These are phyloP conservation scores for Botrytis byssoidea DNA, from an alignment of 2,329 filamentous ascomycete species.

Conservation along the genomic window DNA sequence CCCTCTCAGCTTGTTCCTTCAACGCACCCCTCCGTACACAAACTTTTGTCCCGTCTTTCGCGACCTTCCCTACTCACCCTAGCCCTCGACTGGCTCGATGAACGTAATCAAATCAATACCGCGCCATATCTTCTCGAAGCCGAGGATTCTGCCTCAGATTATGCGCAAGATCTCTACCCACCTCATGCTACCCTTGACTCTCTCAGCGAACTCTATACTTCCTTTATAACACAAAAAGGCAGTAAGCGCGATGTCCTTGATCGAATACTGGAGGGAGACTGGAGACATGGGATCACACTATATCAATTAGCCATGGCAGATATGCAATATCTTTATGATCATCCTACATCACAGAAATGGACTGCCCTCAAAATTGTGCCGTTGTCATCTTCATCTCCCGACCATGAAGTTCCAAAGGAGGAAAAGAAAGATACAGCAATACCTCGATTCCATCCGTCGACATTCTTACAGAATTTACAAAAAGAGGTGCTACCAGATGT, in stretches of 20 bases:
- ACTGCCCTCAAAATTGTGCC: slow-evolving; percentile 59
- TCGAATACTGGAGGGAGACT: slow-evolving; percentile 66
- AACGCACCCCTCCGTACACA: slow-evolving; percentile 61
- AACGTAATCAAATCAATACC: slow-evolving; percentile 58
- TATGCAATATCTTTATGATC: slow-evolving; percentile 63
- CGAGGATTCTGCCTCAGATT: slow-evolving; percentile 49
- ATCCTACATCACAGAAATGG: slow-evolving; percentile 64
- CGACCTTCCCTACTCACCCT: slow-evolving; percentile 70
- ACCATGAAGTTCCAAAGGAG: slow-evolving; percentile 34
- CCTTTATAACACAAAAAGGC: slow-evolving; percentile 59
- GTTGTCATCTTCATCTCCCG: slow-evolving; percentile 37
- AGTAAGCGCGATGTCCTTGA: slow-evolving; percentile 62
- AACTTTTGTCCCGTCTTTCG: slow-evolving; percentile 67
- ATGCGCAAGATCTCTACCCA: slow-evolving; percentile 66
- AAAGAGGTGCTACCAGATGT: slow-evolving; percentile 72
- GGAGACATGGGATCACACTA: slow-evolving; percentile 61
- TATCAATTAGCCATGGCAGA: slow-evolving; percentile 71
- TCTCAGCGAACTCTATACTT: slow-evolving; percentile 63
- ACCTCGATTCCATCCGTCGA: slow-evolving; percentile 76
- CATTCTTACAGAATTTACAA: slow-evolving; percentile 75
- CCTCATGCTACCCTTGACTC: slow-evolving; percentile 63
- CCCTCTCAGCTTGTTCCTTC: slow-evolving; percentile 67
- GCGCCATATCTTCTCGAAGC: slow-evolving; percentile 55
- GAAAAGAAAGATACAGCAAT: slow-evolving; percentile 46
- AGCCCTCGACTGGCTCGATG: slow-evolving; percentile 74